Evolutionary conservation across 257 asterid species (phyloP).

Genomic region (Salvia rosmarinus): DNA sequence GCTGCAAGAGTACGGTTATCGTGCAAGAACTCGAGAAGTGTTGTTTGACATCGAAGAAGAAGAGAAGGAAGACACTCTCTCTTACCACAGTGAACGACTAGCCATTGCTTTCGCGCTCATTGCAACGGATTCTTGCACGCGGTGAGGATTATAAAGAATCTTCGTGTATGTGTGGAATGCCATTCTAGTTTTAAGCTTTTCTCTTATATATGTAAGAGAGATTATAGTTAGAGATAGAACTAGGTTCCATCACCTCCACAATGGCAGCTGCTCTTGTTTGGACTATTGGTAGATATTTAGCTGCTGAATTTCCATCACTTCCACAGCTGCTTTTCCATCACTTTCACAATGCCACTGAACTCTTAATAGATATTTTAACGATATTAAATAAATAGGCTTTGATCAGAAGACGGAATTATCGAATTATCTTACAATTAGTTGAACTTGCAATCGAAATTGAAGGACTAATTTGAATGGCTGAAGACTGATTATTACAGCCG

Average conservation of each 20-base stretch:
- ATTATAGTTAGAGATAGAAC: constrained; percentile 67
- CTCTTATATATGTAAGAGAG: constrained; percentile 52
- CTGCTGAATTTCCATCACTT: neutral
- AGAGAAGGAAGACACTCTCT: constrained; percentile 62
- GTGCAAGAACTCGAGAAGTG: constrained; percentile 57
- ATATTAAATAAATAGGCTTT: no score
- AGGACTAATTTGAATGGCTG: no score
- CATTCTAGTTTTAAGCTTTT: constrained; percentile 56
- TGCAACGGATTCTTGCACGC: constrained; percentile 38
- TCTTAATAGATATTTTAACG: no score
- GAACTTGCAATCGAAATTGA: no score
- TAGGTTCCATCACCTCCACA: constrained; percentile 63
- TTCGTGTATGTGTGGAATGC: constrained; percentile 66
- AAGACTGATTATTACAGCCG: no score
- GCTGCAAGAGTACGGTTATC: constrained; percentile 56
- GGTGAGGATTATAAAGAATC: constrained; percentile 63
- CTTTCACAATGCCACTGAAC: no score
- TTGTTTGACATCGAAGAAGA: constrained; percentile 77
- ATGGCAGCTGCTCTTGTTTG: constrained; percentile 61
- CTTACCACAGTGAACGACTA: constrained; percentile 63
- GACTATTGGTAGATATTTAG: constrained; percentile 55
- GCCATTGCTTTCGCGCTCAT: constrained; percentile 68
- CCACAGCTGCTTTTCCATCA: no score
- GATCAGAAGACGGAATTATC: no score
- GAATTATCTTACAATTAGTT: no score